Base-by-base conservation (phyloP, 2,329 filamentous ascomycete genomes). In the Alternaria viburni region DNA sequence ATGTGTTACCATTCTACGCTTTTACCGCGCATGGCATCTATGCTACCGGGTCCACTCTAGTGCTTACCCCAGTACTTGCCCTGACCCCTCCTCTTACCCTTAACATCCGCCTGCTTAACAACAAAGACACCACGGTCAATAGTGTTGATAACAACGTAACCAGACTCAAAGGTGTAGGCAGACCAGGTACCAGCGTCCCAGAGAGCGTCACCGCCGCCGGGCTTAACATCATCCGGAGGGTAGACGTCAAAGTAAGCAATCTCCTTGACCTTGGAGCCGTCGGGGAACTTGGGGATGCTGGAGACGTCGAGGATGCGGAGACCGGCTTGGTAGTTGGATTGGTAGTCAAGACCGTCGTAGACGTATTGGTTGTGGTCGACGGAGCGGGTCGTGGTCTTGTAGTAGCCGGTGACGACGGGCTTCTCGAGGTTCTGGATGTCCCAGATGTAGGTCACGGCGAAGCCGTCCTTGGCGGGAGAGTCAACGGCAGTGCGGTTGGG, bases 341-440 rank as follows among this genome's bases (percentile, higher is more conserved):
- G 81, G 73, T 82, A 83, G 5, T 74, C 68, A 10, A 80, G 72
- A 6, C 80, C 81, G 41, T 81, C 70, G 60, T 79, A 73, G 55
- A 83, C 73, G 61, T 83, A 84, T 62, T 84, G 82, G 74, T 83
- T 83, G 76, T 84, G 82, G 68, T 83, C 82, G 50, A 83, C 80
- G 17, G 75, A 75, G 49, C 74, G 74, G 47, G 71, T 73, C 1
- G 68, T 65, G 5, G 75, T 76, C 68, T 83, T 82, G 79, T 82
- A 83, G 71, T 78, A 72, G 15, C 82, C 82, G 6, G 78, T 80
- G 61, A 81, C 79, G 56, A 74, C 65, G 25, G 78, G 78, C 25
- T 70, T 66, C 54, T 74, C 76, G 47, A 80, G 78, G 62, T 76
- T 75, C 23, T 74, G 73, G 62, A 80, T 79, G 64, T 80, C 77